These are phyloP conservation scores for Termitomyces sp. DNA, from an alignment of 768 basidiomycete species.

Conservation along the genomic window DNA sequence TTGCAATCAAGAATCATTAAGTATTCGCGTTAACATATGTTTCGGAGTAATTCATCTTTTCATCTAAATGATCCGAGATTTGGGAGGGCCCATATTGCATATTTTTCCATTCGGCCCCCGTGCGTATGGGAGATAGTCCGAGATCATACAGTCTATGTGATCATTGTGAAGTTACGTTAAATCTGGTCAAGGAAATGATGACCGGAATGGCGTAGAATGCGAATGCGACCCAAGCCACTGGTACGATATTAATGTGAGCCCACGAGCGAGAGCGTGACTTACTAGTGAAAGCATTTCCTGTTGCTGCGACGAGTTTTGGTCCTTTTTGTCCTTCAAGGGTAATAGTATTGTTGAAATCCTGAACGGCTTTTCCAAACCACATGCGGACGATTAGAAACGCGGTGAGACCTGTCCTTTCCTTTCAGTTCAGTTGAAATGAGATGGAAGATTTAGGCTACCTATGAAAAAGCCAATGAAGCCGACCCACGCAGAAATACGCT, in stretches of 20 bases:
- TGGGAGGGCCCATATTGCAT: not conserved
- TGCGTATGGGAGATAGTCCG: not conserved
- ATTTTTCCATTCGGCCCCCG: not conserved
- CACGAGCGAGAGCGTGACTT: slow-evolving; percentile 21
- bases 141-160: not conserved
- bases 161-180: slow-evolving; percentile 46
- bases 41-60: not conserved
- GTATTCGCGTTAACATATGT: not conserved
- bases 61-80: not conserved
- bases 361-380: slow-evolving; percentile 77
- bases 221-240: slow-evolving; percentile 79
- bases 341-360: slow-evolving; percentile 71
- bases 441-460: slow-evolving; percentile 34
- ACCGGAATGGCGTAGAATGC: slow-evolving; percentile 71
- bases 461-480: slow-evolving; percentile 74
- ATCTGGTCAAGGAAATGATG: slow-evolving; percentile 60
- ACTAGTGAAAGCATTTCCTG: slow-evolving; percentile 77
- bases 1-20: not conserved
- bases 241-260: not conserved
- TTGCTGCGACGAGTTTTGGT: slow-evolving; percentile 54
- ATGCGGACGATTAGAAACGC: slow-evolving; percentile 70
- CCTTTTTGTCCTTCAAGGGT: slow-evolving; percentile 44
- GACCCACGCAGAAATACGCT: slow-evolving; percentile 64
- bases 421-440: not conserved
- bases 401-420: slow-evolving; percentile 49